These are phyloP conservation scores for Globisporangium cederbergense DNA, from an alignment of 352 stramenopile genomes.

Conservation along the genomic window DNA sequence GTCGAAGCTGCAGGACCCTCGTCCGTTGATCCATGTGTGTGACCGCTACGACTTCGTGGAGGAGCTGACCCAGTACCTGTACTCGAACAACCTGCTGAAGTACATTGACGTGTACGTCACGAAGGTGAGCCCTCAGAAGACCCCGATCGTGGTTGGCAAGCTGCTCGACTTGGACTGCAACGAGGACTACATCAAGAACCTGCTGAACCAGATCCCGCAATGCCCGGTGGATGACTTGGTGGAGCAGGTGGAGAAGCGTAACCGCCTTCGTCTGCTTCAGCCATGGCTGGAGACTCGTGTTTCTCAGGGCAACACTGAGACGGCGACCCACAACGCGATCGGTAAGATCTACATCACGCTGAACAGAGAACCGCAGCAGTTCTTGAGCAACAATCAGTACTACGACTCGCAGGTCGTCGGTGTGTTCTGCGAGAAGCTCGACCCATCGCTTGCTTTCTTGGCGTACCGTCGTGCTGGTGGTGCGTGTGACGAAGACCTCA, in stretches of 20 bases:
- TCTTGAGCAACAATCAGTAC: slow-evolving; percentile 99
- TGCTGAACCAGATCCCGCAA: slow-evolving; percentile 97
- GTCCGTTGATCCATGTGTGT: slow-evolving; percentile 99
- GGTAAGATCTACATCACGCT: slow-evolving; percentile 99
- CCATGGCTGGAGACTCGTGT: slow-evolving; percentile 99
- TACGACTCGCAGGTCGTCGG: slow-evolving; percentile 99
- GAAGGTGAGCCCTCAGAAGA: slow-evolving; percentile 97
- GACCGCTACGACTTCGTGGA: slow-evolving; percentile 99
- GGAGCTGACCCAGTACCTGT: slow-evolving; percentile 99
- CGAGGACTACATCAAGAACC: slow-evolving; percentile 99
- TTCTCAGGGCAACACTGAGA: slow-evolving; percentile 98
- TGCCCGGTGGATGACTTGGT: slow-evolving; percentile 97
- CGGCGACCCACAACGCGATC: slow-evolving; percentile 99
- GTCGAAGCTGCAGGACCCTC: slow-evolving; percentile 98
- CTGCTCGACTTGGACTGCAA: slow-evolving; percentile 97
- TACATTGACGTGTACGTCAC: slow-evolving; percentile 99
- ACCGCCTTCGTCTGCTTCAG: slow-evolving; percentile 98
- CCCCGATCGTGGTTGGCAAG: slow-evolving; percentile 98
- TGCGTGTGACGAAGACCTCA: slow-evolving; percentile 99
- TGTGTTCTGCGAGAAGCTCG: slow-evolving; percentile 99
- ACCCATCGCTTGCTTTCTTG: slow-evolving; percentile 98
- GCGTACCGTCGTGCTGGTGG: slow-evolving; percentile 98
- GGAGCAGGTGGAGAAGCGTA: slow-evolving; percentile 98
- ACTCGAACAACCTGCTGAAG: slow-evolving; percentile 99
- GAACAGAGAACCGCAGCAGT: slow-evolving; percentile 99